phyloP scores from a whole-genome alignment of 2,329 filamentous ascomycete genomes.

The Diaporthe sp. region DNA sequence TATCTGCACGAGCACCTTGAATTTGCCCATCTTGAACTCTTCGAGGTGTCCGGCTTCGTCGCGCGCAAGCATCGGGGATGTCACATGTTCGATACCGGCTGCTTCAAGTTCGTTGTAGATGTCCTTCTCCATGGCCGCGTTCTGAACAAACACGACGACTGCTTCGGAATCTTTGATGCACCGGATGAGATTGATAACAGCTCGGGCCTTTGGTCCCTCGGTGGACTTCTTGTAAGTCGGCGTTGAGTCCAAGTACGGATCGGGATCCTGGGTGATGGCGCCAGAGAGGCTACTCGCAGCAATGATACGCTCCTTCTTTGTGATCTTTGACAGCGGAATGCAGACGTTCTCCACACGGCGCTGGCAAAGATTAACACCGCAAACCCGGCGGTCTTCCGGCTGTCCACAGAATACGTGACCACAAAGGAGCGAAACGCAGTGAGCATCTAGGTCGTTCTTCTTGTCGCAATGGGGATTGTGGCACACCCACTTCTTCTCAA shows the following conservation, averaged over 20 bases:
- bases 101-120: slow-evolving; percentile 42
- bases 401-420: slow-evolving; percentile 33
- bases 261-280: slow-evolving; percentile 20
- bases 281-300: slow-evolving; percentile 15
- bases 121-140: slow-evolving; percentile 45
- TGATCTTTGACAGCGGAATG: slow-evolving; percentile 30
- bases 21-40: slow-evolving; percentile 45
- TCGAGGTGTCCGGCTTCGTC: slow-evolving; percentile 41
- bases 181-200: slow-evolving; percentile 43
- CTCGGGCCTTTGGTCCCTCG: slow-evolving; percentile 41
- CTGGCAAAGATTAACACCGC: slow-evolving; percentile 32
- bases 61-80: neutral
- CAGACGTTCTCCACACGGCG: slow-evolving; percentile 32
- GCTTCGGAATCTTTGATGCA: slow-evolving; percentile 43
- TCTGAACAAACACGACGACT: slow-evolving; percentile 55
- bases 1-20: slow-evolving; percentile 52
- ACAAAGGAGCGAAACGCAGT: slow-evolving; percentile 35
- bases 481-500: slow-evolving; percentile 25
- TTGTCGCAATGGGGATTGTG: neutral
- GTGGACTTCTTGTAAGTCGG: slow-evolving; percentile 13
- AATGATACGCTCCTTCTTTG: slow-evolving; percentile 19
- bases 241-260: slow-evolving; percentile 1
- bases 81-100: slow-evolving; percentile 39
- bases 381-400: neutral
- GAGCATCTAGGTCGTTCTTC: neutral